Conservation (phyloP, 345 rosid genomes). For the Microthlaspi erraticum region DNA sequence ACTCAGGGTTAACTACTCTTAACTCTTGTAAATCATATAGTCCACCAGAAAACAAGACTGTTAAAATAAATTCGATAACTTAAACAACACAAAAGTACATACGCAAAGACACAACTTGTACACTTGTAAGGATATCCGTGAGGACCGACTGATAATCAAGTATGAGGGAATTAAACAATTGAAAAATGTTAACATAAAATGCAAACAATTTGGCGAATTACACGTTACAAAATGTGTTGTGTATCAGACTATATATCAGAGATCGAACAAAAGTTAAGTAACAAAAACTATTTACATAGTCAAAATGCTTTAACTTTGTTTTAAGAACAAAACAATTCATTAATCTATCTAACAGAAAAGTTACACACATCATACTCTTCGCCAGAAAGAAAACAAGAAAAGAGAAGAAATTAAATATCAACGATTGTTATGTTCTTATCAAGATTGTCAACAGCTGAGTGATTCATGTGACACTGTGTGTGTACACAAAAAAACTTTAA, state of each 20-base stretch:
- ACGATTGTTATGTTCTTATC: not conserved
- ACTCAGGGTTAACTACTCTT: not conserved
- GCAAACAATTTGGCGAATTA: slow-evolving; percentile 4
- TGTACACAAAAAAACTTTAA: not conserved
- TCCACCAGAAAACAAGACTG: slow-evolving; percentile 6
- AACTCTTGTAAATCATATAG: not conserved
- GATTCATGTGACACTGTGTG: slow-evolving; percentile 24
- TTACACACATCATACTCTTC: not conserved
- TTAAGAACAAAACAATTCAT: not conserved
- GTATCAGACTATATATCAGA: not conserved
- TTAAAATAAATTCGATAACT: not conserved
- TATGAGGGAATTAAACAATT: not conserved
- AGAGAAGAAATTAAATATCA: not conserved
- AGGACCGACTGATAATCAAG: not conserved
- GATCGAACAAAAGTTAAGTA: not conserved
- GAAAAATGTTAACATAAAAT: slow-evolving; percentile 3
- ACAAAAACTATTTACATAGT: not conserved
- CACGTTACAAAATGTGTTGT: slow-evolving; percentile 1
- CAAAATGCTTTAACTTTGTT: not conserved
- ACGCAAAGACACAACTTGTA: slow-evolving; percentile 16
- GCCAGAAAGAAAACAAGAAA: not conserved
- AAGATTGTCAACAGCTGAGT: not conserved
- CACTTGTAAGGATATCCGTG: slow-evolving; percentile 7
- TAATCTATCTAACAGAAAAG: not conserved
- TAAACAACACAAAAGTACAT: not conserved